Evolutionary conservation across 345 rosid genomes (phyloP).

Genomic region (Rhodamnia rubescens): DNA sequence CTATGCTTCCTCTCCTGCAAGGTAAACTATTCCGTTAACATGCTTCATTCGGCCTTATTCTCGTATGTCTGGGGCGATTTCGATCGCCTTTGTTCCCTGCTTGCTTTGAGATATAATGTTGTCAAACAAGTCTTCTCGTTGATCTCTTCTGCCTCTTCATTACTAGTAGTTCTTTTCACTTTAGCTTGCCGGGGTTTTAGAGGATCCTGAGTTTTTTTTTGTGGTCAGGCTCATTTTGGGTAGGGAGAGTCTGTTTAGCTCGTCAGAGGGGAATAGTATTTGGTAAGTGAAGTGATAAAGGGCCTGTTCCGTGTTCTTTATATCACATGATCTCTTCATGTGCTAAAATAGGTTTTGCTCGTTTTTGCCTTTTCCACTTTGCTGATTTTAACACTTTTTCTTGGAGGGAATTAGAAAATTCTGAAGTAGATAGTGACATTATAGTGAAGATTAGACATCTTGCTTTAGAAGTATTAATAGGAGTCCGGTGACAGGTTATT

Average conservation of each 20-base stretch:
- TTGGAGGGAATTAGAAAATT: background rate
- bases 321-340: background rate
- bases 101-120: background rate
- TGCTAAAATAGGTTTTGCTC: background rate
- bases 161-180: background rate
- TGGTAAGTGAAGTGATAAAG: background rate
- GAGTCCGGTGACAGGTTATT: background rate
- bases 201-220: background rate
- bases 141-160: background rate
- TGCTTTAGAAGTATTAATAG: background rate
- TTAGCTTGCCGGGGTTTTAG: background rate
- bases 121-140: background rate
- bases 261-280: background rate
- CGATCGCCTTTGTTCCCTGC: background rate
- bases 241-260: background rate
- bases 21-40: constrained; percentile 25
- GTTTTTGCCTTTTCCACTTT: background rate
- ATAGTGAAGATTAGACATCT: background rate
- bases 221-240: background rate
- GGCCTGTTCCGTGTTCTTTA: background rate
- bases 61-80: background rate
- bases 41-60: background rate
- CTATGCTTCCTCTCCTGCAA: constrained; percentile 48
- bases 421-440: background rate
- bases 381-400: background rate